Percentiles rank a stretch among this genome's conserved stretches.
Conservation (phyloP, 2,329 filamentous ascomycete genomes). For the Hysterium pulicare region DNA sequence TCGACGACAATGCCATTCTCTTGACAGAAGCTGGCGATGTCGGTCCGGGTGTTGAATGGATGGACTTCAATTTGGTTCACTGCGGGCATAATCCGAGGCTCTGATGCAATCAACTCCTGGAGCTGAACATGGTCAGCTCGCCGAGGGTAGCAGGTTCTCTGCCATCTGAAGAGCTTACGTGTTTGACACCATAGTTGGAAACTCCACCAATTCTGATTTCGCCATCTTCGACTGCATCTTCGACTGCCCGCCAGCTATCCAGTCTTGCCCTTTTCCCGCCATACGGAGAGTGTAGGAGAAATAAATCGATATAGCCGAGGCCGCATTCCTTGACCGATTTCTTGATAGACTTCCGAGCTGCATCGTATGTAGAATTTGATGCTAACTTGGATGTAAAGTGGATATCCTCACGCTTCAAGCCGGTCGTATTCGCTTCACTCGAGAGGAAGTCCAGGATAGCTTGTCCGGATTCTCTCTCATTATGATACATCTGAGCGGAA, state of each 20-base stretch:
- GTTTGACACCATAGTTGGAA: constrained; percentile 73
- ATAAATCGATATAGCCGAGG: constrained; percentile 73
- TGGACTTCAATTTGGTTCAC: constrained; percentile 80
- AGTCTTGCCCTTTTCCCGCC: constrained; percentile 66
- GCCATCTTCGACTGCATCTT: constrained; percentile 70
- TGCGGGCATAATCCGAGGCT: constrained; percentile 60
- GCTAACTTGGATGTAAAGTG: constrained; percentile 80
- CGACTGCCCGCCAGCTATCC: constrained; percentile 72
- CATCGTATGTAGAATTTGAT: constrained; percentile 64
- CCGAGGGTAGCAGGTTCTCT: constrained; percentile 6
- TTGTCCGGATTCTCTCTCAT: constrained; percentile 67
- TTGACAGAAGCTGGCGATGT: constrained; percentile 65
- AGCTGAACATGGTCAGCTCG: constrained; percentile 45
- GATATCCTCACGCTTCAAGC: constrained; percentile 63
- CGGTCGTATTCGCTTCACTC: constrained; percentile 44
- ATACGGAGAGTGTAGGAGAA: constrained; percentile 75
- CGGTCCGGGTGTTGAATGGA: constrained; percentile 71
- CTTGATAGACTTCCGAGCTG: constrained; percentile 63
- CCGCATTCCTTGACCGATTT: constrained; percentile 62
- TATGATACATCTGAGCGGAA: constrained; percentile 64
- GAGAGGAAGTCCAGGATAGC: constrained; percentile 60
- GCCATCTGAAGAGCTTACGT: constrained; percentile 49
- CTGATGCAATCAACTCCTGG: constrained; percentile 63
- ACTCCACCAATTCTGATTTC: constrained; percentile 71
- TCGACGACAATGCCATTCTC: constrained; percentile 67